Conservation (phyloP, 2,329 filamentous ascomycete species). For the Emericellopsis cladophorae region DNA sequence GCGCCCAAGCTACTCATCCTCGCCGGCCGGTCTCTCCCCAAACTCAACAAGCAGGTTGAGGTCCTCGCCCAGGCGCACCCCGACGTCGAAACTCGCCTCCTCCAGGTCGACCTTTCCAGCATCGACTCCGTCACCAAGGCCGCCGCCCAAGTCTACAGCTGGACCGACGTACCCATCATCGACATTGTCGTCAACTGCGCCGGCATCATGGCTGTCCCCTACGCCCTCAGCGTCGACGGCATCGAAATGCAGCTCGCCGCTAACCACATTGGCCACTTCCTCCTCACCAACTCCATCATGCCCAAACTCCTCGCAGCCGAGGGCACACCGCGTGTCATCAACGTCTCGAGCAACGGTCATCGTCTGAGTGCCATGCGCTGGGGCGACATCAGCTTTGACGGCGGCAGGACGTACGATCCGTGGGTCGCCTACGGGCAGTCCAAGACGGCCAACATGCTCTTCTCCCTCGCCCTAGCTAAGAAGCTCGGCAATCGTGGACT, state of each 20-base stretch:
- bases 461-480: slow-evolving; percentile 7
- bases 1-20: slow-evolving; percentile 3
- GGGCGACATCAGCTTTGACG: slow-evolving; percentile 2
- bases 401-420: slow-evolving; percentile 9
- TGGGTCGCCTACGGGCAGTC: slow-evolving; percentile 14
- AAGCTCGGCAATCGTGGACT: slow-evolving; percentile 7
- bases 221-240: slow-evolving; percentile 14
- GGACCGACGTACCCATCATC: slow-evolving; percentile 15
- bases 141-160: slow-evolving; percentile 17
- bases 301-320: slow-evolving; percentile 10
- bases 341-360: slow-evolving; percentile 1
- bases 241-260: slow-evolving; percentile 17
- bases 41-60: not conserved
- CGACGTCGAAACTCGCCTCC: slow-evolving; percentile 6
- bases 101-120: slow-evolving; percentile 21
- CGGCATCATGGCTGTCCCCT: slow-evolving; percentile 17
- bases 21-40: not conserved
- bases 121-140: slow-evolving; percentile 20
- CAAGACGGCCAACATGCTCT: slow-evolving; percentile 15
- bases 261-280: slow-evolving; percentile 20
- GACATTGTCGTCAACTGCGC: slow-evolving; percentile 26
- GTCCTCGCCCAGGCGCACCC: not conserved
- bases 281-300: slow-evolving; percentile 19
- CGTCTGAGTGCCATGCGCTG: slow-evolving; percentile 1
- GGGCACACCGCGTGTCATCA: slow-evolving; percentile 1